phyloP scores from a whole-genome alignment of 1,284 basidiomycete genomes.

The Ceratobasidium sp. region DNA sequence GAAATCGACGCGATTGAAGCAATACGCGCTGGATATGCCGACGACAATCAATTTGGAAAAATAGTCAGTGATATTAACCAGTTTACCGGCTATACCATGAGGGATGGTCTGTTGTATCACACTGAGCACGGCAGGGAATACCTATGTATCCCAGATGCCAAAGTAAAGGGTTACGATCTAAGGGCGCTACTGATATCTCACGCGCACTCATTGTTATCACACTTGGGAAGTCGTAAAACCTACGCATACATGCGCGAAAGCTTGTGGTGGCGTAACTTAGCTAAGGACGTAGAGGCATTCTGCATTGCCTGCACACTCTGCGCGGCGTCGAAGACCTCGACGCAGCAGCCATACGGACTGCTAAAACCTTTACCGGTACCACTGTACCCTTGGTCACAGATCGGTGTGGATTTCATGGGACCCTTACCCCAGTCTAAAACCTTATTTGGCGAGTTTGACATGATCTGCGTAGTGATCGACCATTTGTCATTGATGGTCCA shows the following conservation, averaged over 20 bases:
- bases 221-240: constrained; percentile 57
- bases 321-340: constrained; percentile 32
- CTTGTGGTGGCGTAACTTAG: constrained; percentile 59
- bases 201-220: constrained; percentile 57
- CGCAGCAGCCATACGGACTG: constrained; percentile 30
- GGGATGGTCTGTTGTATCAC: neutral
- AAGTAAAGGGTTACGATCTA: constrained; percentile 49
- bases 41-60: constrained; percentile 1
- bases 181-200: constrained; percentile 57
- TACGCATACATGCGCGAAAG: constrained; percentile 53
- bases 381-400: constrained; percentile 49
- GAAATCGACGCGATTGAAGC: constrained; percentile 18
- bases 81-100: constrained; percentile 1
- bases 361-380: constrained; percentile 50
- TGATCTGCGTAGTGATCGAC: constrained; percentile 57
- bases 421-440: constrained; percentile 56
- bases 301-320: constrained; percentile 56
- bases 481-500: constrained; percentile 54
- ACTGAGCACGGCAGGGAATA: neutral
- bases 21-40: constrained; percentile 2
- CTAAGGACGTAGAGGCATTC: constrained; percentile 52
- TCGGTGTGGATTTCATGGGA: constrained; percentile 60
- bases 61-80: constrained; percentile 3
- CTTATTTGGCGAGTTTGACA: constrained; percentile 54
- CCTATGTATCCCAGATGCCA: constrained; percentile 28